Evolutionary conservation across 2,329 filamentous ascomycete species (phyloP).

Genomic region (Chaetomium strumarium): DNA sequence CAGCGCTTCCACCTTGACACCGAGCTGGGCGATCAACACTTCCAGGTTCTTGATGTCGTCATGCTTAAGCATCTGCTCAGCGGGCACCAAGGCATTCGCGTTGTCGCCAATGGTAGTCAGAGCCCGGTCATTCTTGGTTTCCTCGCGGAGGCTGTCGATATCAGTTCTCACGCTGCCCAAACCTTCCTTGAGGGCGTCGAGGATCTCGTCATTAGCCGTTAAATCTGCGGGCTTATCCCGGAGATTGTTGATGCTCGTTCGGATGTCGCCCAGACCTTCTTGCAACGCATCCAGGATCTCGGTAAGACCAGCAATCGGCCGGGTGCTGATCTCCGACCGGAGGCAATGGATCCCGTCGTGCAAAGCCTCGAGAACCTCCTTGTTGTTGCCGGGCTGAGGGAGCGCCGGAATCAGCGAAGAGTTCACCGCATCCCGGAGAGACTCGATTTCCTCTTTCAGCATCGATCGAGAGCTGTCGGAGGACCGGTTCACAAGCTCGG

Average conservation of each 20-base stretch:
- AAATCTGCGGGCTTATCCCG: constrained; percentile 74
- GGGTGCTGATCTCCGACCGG: constrained; percentile 65
- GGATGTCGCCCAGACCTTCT: constrained; percentile 75
- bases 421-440: constrained; percentile 72
- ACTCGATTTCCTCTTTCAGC: constrained; percentile 76
- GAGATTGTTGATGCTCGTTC: constrained; percentile 69
- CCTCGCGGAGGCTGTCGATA: constrained; percentile 69
- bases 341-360: constrained; percentile 68
- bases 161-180: constrained; percentile 70
- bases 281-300: constrained; percentile 87
- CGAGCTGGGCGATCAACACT: constrained; percentile 71
- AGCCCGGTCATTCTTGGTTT: constrained; percentile 41
- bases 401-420: constrained; percentile 57
- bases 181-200: constrained; percentile 81
- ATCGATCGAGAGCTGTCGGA: constrained; percentile 55
- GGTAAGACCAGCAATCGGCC: constrained; percentile 64
- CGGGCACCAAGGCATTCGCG: constrained; percentile 40
- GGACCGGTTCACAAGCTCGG: constrained; percentile 48
- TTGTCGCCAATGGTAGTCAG: constrained; percentile 47
- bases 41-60: constrained; percentile 84
- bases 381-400: constrained; percentile 36
- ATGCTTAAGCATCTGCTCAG: constrained; percentile 50
- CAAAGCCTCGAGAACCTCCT: constrained; percentile 67
- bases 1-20: constrained; percentile 76
- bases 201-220: constrained; percentile 80